Percentiles rank a stretch among this genome's conserved stretches.
Conservation (phyloP, 108 stramenopile genomes). For the Nitzschia palea region DNA sequence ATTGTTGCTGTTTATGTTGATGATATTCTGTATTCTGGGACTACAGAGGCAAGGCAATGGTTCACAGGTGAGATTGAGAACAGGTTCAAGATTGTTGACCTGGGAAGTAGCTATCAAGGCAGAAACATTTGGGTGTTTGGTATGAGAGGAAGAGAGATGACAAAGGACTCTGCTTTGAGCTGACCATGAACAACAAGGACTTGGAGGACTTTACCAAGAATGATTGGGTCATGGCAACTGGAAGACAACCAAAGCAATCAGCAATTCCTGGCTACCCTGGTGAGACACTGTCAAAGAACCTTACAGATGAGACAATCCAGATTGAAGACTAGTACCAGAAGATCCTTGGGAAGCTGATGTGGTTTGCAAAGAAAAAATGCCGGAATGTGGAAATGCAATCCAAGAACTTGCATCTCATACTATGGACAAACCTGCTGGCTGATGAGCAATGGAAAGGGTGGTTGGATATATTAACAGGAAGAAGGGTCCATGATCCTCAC, state of each 20-base stretch:
- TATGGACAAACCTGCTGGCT: neutral
- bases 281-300: no score
- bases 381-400: neutral
- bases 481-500: neutral
- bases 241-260: no score
- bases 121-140: slow-evolving; percentile 21
- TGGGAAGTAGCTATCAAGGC: slow-evolving; percentile 8
- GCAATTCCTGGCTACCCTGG: no score
- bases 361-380: neutral
- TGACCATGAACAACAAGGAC: no score
- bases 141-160: slow-evolving; percentile 3
- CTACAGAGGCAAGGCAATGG: neutral
- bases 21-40: slow-evolving; percentile 6
- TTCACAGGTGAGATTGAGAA: slow-evolving; percentile 17
- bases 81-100: slow-evolving; percentile 9
- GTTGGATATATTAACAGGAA: neutral
- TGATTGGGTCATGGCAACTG: no score
- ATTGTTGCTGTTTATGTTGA: slow-evolving; percentile 18
- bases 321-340: neutral
- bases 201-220: no score
- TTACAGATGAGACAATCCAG: no score
- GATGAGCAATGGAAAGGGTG: neutral
- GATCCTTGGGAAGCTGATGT: neutral
- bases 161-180: neutral
- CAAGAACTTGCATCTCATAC: neutral